Base-by-base conservation (phyloP, 306 rosid genomes). In the Abrus precatorius region DNA sequence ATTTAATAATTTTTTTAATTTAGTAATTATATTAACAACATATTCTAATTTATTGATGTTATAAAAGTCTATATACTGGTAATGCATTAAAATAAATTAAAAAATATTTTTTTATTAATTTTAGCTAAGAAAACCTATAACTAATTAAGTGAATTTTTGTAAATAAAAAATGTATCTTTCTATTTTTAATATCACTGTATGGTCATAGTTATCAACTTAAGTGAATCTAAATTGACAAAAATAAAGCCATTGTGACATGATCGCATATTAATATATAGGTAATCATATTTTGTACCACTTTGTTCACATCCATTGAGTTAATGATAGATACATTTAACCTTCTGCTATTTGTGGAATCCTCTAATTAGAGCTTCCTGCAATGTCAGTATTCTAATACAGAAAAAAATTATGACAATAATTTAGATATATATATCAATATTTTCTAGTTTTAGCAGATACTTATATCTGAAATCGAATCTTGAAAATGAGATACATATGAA, bases 251-350 rank as follows among this genome's bases (percentile, higher is more conserved):
- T 9, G 6, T 6, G n/a, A 28, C 36, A 56, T 28, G 36, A 28
- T 28, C 63, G 28, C 64, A 28, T 6, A 61, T 36, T 63, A 63
- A 63, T 38, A 38, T 7, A 33, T n/a, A 7, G 14, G 13, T 20
- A 29, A 60, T 3, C 2, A 59, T 38, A 2, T 40, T 38, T 2
- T 65, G 4, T 41, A 9, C 44, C 8, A 44, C 40, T 9, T 34
- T 53, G 74, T n/a, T 27, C 34, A 13, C 29, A 77, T 66, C 36
- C 75, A 29, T 54, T 41, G 38, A 12, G 12, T 68, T 59, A 47
- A 41, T 32, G 48, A n/a, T 41, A 30, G 68, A 30, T 68, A 66
- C 75, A 41, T 14, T 53, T 67, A 29, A 67, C 50, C 82, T 55
- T 68, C 60, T 44, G 13, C 3, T 4, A 36, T 36, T 4, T 28